Evolutionary conservation across 2,329 filamentous ascomycete genomes (phyloP), one percentile per base, ranked within the genome.

Genomic region (Diaporthe australafricana): DNA sequence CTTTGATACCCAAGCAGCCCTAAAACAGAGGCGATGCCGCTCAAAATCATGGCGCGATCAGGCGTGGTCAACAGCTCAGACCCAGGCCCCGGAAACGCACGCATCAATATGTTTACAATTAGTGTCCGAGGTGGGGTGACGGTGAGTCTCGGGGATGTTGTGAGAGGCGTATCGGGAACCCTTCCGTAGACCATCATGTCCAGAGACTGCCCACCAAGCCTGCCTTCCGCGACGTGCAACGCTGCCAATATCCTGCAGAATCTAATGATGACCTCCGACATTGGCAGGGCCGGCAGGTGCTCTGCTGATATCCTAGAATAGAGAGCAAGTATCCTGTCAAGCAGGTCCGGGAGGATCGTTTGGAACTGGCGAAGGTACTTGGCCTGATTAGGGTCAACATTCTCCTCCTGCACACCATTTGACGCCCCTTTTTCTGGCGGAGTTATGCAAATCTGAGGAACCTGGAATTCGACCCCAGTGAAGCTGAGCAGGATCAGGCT

Each of bases 1-100:
- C 96, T 89, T 72, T 95, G 90, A 73, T 96, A 89, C 1, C 94
- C 94, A 9, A 99, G 83, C 7, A 90, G 87, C 0, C 94, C 93
- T 12, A 98, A 85, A n/a, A 97, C 90, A n/a, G 93, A 91, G 9
- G 94, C 92, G 75, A 98, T 94, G 16, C 95, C 96, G 75, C 94
- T 92, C 20, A 98, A 85, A 45, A 98, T 92, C 12, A 93, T 90
- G 14, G 94, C 90, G 27, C 93, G 88, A 81, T 98, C 95, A 12
- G 91, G 90, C 5, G 92, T 89, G 3, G 92, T 92, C 67, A 97
- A 84, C 35, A 89, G 79, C 75, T 93, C 92, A 0, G 91, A 87
- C 8, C 89, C 86, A 5, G 89, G 88, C 5, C 89, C 88, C 12
- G 93, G 94, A 70, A 94, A 91, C 7, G 92, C 93, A 75, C 88